Evolutionary conservation across 805 yeast genomes (phyloP).

Genomic region (Cyberlindnera maclurae): DNA sequence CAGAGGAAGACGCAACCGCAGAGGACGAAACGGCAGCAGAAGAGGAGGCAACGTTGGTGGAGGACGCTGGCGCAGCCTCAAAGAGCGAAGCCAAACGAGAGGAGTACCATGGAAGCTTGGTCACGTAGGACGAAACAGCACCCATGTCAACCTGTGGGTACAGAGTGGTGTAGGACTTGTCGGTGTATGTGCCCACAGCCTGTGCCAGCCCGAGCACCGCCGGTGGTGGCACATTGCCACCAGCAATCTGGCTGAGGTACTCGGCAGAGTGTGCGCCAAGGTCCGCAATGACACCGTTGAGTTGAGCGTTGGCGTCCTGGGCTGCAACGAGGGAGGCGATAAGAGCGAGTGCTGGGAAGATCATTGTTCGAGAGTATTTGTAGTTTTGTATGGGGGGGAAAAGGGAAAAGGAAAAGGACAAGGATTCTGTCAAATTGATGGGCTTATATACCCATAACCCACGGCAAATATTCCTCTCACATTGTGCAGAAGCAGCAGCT

Average conservation of each 20-base stretch:
- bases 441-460: no score
- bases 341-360: conserved; percentile 6
- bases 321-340: conserved; percentile 6
- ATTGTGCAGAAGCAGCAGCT: no score
- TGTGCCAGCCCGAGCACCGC: conserved; percentile 24
- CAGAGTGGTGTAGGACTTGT: conserved; percentile 28
- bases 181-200: conserved; percentile 26
- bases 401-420: no score
- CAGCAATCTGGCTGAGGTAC: conserved; percentile 17
- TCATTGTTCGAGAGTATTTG: background rate
- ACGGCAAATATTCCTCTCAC: no score
- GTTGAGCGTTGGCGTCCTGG: conserved; percentile 5
- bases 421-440: no score
- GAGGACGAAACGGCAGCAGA: conserved; percentile 6
- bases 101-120: conserved; percentile 29
- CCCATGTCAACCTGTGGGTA: conserved; percentile 21
- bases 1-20: conserved; percentile 3
- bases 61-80: conserved; percentile 11
- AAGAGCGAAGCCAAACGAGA: conserved; percentile 14
- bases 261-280: conserved; percentile 14
- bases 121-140: conserved; percentile 22
- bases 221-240: conserved; percentile 22
- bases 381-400: background rate
- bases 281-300: conserved; percentile 13
- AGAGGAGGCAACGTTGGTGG: conserved; percentile 5